Evolutionary conservation across 2,329 filamentous ascomycete species (phyloP), one percentile per base, ranked within the genome.

Genomic region (Pleoardoris graminearum): DNA sequence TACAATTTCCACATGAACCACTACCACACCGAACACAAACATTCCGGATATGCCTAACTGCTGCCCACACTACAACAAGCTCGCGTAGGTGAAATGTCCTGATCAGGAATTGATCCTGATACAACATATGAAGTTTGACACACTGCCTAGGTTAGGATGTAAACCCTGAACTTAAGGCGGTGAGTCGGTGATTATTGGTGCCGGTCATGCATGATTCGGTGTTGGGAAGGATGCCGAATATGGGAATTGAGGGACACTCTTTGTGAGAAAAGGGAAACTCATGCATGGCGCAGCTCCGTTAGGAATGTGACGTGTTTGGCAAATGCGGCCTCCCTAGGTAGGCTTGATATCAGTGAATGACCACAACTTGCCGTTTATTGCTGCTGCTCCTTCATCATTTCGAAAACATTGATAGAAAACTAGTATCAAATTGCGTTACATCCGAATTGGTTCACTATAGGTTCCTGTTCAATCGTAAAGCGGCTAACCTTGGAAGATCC

Each of bases 11-110:
- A 33, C 11, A 22, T 11, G 8, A 14, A n/a, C 16, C 11, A 21
- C 19, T 8, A 29, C 17, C 7, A 8, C 19, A 4, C 29, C 10
- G 10, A 33, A 21, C 41, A 44, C 16, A 7, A 17, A 14, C 16
- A 11, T 16, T 19, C 27, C 27, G 27, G 27, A 17, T 23, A 36
- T 35, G 22, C 21, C 25, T n/a, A n/a, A 52, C 50, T 48, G 58
- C 36, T 58, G 50, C 52, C 57, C 57, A 53, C 58, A 56, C 53
- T 54, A 44, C 49, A 37, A 21, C 1, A 11, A 12, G 17, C 17
- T 36, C 7, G 10, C 10, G 14, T 23, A 46, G 5, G 14, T 17
- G 10, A 11, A 10, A 3, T 25, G 19, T 6, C 30, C 30, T n/a
- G 30, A 7, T n/a, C 30, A 30, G 30, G 27, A 14, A 32, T 5